Base-by-base conservation (phyloP, 2,329 filamentous ascomycete genomes). In the Fusarium aywerte region DNA sequence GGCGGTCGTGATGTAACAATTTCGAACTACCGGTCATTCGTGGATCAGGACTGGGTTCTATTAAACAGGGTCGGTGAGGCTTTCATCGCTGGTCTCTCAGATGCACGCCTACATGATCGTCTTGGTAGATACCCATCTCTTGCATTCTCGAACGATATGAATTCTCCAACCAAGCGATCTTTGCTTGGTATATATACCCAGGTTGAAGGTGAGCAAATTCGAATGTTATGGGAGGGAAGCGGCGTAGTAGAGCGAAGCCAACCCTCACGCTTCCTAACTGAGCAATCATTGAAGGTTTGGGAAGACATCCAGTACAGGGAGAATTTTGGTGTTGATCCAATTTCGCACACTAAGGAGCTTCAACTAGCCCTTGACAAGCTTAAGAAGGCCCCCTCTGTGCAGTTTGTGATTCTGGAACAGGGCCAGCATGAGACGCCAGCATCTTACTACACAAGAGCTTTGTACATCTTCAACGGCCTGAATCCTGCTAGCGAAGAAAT, bases 201-300 rank as follows among this genome's bases (percentile, higher is more conserved):
- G 65, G 75, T 82, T 3, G 87, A 90, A 68, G 87, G 87, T 9
- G 87, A 89, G 69, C 77, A 78, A 20, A 73, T 88, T 21, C 77
- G 84, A 2, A 79, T 84, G 72, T 70, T 79, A 4, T 78, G 74
- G 77, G 68, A 76, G 33, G 56, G 62, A 9, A 75, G 62, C 35
- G 63, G 68, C 5, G 53, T 69, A 21, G 67, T 59, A 39, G 70
- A 70, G 16, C 56, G 44, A 32, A 65, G 69, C 16, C 60, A 55
- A 16, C 47, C 61, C 25, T 57, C 61, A 13, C 63, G 74, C 7
- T 44, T 64, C 7, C 63, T 81, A 8, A 77, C 76, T 9, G 73
- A 78, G 23, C 75, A 71, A 27, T 61, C 75, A 2, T 69, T 89
- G 15, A 73, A 75, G 20, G 62, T 73, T 3, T 90, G 87, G 87